These are phyloP conservation scores for Aurantiochytrium sp. DNA, from an alignment of 108 stramenopile species.

Conservation along the genomic window DNA sequence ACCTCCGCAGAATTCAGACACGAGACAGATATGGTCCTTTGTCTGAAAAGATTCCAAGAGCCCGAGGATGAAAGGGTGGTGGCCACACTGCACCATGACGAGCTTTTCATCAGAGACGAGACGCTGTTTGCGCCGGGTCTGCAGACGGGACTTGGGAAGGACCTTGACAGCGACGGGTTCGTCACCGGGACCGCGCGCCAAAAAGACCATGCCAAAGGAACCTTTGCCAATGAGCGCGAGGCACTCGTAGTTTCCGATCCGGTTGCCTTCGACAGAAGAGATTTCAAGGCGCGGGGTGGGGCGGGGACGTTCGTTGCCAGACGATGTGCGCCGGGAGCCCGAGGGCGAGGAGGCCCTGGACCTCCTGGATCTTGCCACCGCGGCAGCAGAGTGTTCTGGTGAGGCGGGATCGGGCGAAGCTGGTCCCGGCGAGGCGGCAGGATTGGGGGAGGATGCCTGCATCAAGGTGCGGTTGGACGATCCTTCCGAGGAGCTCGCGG, in stretches of 20 bases:
- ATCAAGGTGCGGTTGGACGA: no score
- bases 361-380: neutral
- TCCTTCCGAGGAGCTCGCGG: no score
- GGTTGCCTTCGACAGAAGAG: neutral
- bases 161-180: constrained; percentile 47
- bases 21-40: constrained; percentile 40
- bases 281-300: neutral
- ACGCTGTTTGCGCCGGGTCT: constrained; percentile 35
- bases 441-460: no score
- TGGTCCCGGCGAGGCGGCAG: no score
- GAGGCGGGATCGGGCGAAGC: no score
- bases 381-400: no score
- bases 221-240: constrained; percentile 43
- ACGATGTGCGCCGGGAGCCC: neutral
- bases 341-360: neutral
- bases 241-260: constrained; percentile 25
- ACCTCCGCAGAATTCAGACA: constrained; percentile 46
- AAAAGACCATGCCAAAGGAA: constrained; percentile 47
- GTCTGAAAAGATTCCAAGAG: constrained; percentile 50
- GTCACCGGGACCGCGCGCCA: constrained; percentile 14
- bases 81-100: constrained; percentile 35
- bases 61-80: constrained; percentile 50
- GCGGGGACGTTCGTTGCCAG: neutral
- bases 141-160: constrained; percentile 34
- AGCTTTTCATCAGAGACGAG: constrained; percentile 44